Evolutionary conservation across 129 eudicot genomes (phyloP).

Genomic region (Flaveria sonorensis): DNA sequence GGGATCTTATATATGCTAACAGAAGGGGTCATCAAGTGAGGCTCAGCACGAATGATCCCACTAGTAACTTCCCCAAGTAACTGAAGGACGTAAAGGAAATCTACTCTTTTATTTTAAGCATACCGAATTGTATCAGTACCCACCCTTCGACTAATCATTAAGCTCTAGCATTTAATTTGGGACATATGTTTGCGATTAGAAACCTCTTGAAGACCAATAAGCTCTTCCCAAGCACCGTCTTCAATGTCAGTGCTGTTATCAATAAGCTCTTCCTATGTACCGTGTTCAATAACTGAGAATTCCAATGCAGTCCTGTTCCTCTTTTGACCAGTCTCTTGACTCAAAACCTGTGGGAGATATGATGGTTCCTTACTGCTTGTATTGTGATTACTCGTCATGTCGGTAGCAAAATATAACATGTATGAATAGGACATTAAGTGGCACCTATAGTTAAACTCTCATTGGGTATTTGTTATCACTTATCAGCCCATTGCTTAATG

Average conservation of each 20-base stretch:
- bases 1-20: neutral
- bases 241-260: neutral
- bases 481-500: no score
- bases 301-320: neutral
- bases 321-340: neutral
- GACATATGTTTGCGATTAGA: neutral
- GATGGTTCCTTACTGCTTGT: no score
- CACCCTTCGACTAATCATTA: no score
- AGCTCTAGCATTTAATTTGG: neutral
- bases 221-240: neutral
- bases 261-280: no score
- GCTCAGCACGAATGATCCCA: neutral
- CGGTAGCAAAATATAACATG: no score
- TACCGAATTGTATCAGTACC: neutral
- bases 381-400: no score
- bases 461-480: no score
- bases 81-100: neutral
- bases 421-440: no score
- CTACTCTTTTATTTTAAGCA: neutral
- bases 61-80: neutral
- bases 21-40: neutral
- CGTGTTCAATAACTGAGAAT: neutral
- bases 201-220: neutral
- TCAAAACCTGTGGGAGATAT: neutral
- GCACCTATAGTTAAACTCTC: no score